Evolutionary conservation across 2,329 filamentous ascomycete genomes (phyloP).

Genomic region (Lasiodiplodia citricola): DNA sequence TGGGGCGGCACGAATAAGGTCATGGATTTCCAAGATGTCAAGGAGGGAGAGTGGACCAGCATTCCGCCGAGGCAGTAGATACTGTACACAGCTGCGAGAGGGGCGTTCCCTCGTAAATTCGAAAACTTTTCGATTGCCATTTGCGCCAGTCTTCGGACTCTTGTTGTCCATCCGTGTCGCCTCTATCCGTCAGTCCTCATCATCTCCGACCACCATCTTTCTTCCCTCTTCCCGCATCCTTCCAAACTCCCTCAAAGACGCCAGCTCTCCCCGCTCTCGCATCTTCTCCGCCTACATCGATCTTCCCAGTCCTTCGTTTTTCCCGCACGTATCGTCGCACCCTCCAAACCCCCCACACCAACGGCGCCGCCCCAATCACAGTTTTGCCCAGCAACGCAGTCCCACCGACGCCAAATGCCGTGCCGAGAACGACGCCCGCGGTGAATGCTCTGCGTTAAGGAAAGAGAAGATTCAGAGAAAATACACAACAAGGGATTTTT

Average conservation of each 20-base stretch:
- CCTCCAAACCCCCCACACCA: not conserved
- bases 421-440: not conserved
- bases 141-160: not conserved
- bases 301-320: not conserved
- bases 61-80: constrained; percentile 24
- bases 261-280: not conserved
- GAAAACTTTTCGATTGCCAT: not conserved
- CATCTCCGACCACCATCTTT: not conserved
- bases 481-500: not conserved
- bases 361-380: not conserved
- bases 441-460: not conserved
- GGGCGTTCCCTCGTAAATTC: not conserved
- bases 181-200: not conserved
- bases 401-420: not conserved
- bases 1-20: constrained; percentile 55
- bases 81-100: not conserved
- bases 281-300: not conserved
- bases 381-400: not conserved
- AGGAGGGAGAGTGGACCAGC: constrained; percentile 34
- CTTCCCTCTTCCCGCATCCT: not conserved
- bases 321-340: not conserved
- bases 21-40: constrained; percentile 53
- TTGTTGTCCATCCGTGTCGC: not conserved
- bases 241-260: not conserved
- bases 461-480: not conserved